These are phyloP conservation scores for Vairimorpha ceranae DNA, from an alignment of 371 early-diverging fungal genomes.

Conservation along the genomic window DNA sequence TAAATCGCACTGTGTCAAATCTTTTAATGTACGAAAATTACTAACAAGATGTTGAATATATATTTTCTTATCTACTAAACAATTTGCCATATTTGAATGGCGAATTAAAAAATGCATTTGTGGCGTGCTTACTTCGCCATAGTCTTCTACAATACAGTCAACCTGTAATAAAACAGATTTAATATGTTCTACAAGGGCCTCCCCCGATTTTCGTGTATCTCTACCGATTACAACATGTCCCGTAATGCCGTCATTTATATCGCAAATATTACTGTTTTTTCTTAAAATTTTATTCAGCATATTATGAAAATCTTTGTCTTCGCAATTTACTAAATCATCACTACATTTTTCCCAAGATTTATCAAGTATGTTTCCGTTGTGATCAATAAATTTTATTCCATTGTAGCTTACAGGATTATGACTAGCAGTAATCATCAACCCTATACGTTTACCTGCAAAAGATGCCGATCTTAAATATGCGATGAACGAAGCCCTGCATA, in stretches of 20 bases:
- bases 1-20: constrained; percentile 14
- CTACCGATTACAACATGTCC: constrained; percentile 50
- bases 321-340: constrained; percentile 77
- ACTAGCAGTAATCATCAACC: constrained; percentile 96
- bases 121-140: constrained; percentile 78
- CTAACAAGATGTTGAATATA: constrained; percentile 26
- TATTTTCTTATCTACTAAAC: constrained; percentile 14
- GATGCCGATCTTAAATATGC: constrained; percentile 79
- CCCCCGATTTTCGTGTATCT: constrained; percentile 71
- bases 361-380: constrained; percentile 91
- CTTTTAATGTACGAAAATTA: constrained; percentile 13
- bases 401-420: constrained; percentile 95
- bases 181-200: constrained; percentile 70
- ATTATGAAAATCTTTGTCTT: constrained; percentile 66
- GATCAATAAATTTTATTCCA: constrained; percentile 95
- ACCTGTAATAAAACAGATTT: constrained; percentile 71
- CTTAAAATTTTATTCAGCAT: constrained; percentile 67
- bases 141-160: constrained; percentile 68
- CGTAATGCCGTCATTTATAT: constrained; percentile 62
- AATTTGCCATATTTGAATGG: constrained; percentile 18
- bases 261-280: constrained; percentile 69
- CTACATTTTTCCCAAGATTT: constrained; percentile 87
- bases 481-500: constrained; percentile 82
- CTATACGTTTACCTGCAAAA: constrained; percentile 76
- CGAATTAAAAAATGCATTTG: constrained; percentile 51